A percentile compares a stretch with the other conserved stretches of the same genome.
Conservation (phyloP, 257 asterid species). For the Hygrophila difformis region DNA sequence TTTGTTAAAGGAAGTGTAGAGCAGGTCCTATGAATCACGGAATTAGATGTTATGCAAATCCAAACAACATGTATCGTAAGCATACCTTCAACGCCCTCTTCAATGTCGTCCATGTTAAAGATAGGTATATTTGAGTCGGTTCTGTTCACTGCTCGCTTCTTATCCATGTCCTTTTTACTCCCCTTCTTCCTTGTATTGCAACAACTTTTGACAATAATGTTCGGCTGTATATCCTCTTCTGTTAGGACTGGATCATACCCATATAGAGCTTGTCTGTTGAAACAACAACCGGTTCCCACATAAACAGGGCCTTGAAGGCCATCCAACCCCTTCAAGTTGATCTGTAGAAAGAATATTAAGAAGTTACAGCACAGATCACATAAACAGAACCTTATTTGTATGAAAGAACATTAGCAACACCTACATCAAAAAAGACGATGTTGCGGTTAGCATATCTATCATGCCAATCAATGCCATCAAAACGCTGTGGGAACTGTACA, state of each 20-base stretch:
- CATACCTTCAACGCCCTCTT: slow-evolving; percentile 40
- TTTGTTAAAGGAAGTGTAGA: background rate
- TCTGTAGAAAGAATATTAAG: slow-evolving; percentile 21
- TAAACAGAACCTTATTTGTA: background rate
- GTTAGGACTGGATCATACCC: slow-evolving; percentile 53
- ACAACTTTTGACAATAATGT: slow-evolving; percentile 52
- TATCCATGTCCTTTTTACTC: slow-evolving; percentile 32
- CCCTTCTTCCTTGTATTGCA: slow-evolving; percentile 56
- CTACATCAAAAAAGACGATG: slow-evolving; percentile 38
- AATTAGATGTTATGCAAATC: background rate
- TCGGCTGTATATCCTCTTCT: slow-evolving; percentile 55
- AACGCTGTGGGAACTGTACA: slow-evolving; percentile 69
- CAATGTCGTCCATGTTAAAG: slow-evolving; percentile 35
- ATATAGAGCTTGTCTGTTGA: slow-evolving; percentile 39
- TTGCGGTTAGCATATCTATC: slow-evolving; percentile 73
- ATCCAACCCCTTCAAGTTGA: slow-evolving; percentile 51
- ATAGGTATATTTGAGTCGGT: slow-evolving; percentile 37
- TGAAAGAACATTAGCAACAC: slow-evolving; percentile 10
- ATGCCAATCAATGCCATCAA: slow-evolving; percentile 70
- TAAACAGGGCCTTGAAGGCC: slow-evolving; percentile 57
- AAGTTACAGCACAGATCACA: background rate
- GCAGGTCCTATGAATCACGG: background rate
- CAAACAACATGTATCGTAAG: background rate
- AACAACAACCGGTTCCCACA: slow-evolving; percentile 57
- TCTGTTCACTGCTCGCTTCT: slow-evolving; percentile 28